Percentiles rank a stretch among this genome's conserved stretches.
These are phyloP conservation scores for Nymphaea colorata DNA, from an alignment of 164 flowering plant genomes.

Conservation along the genomic window DNA sequence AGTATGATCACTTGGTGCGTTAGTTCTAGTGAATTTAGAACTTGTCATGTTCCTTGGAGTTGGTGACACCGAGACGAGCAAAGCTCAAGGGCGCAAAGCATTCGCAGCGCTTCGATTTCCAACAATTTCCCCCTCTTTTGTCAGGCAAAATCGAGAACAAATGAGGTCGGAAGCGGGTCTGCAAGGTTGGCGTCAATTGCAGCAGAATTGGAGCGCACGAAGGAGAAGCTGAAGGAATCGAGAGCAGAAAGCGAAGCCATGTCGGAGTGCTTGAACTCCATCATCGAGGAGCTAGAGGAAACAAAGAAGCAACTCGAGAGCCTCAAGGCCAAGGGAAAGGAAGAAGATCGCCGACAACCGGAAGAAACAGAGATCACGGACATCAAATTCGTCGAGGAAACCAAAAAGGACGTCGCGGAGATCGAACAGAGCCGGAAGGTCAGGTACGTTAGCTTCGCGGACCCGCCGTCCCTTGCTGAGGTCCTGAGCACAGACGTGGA, in stretches of 20 bases:
- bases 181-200: slow-evolving; percentile 15
- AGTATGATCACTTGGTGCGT: no score
- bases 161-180: slow-evolving; percentile 10
- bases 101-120: no score
- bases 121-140: no score
- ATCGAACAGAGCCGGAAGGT: slow-evolving; percentile 23
- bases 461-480: slow-evolving; percentile 28
- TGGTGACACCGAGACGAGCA: no score
- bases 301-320: slow-evolving; percentile 44
- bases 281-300: slow-evolving; percentile 44
- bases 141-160: slow-evolving; percentile 2
- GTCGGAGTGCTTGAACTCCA: slow-evolving; percentile 34
- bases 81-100: no score
- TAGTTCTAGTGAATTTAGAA: no score
- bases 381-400: slow-evolving; percentile 29
- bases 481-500: slow-evolving; percentile 12
- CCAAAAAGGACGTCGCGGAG: slow-evolving; percentile 12
- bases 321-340: slow-evolving; percentile 16
- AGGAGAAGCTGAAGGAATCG: slow-evolving; percentile 41
- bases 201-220: slow-evolving; percentile 57
- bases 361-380: slow-evolving; percentile 19
- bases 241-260: slow-evolving; percentile 35
- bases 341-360: slow-evolving; percentile 5
- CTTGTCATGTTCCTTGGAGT: no score
- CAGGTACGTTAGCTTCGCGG: slow-evolving; percentile 44